Percentiles rank a stretch among this genome's conserved stretches.
Conservation (phyloP, 306 rosid species). For the Vigna mungo region DNA sequence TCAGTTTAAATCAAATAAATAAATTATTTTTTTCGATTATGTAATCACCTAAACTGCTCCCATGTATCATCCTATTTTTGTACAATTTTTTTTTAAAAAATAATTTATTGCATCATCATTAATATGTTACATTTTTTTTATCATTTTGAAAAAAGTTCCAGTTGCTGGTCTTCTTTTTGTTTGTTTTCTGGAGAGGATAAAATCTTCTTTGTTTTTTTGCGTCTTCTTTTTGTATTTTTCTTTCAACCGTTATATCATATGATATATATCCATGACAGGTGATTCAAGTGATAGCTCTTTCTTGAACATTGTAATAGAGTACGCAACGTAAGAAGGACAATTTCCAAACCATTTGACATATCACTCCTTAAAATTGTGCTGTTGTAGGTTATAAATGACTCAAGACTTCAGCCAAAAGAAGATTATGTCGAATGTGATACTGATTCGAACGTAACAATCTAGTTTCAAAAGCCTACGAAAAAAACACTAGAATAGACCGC, state of each 20-base stretch:
- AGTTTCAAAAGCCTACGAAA: too few relatives aligned
- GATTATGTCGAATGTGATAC: too few relatives aligned
- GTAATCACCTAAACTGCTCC: not conserved
- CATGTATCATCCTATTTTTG: not conserved
- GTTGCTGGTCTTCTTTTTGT: not conserved
- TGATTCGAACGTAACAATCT: too few relatives aligned
- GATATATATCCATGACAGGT: not conserved
- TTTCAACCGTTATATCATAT: not conserved
- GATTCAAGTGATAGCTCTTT: not conserved
- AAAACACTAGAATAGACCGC: too few relatives aligned
- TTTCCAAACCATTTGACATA: not conserved
- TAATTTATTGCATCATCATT: not conserved
- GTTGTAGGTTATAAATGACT: too few relatives aligned
- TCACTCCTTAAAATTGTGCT: not conserved
- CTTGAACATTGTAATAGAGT: not conserved
- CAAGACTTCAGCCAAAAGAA: too few relatives aligned
- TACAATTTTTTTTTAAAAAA: not conserved
- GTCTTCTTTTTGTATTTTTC: constrained; percentile 8
- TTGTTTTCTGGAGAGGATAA: not conserved
- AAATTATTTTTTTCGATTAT: not conserved
- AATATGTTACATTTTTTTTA: not conserved
- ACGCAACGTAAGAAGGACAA: not conserved
- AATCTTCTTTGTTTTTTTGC: constrained; percentile 1
- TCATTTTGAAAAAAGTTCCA: too few relatives aligned
- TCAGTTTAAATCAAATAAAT: not conserved